Evolutionary conservation across 768 basidiomycete genomes (phyloP).

Genomic region (Sutorius australiensis): DNA sequence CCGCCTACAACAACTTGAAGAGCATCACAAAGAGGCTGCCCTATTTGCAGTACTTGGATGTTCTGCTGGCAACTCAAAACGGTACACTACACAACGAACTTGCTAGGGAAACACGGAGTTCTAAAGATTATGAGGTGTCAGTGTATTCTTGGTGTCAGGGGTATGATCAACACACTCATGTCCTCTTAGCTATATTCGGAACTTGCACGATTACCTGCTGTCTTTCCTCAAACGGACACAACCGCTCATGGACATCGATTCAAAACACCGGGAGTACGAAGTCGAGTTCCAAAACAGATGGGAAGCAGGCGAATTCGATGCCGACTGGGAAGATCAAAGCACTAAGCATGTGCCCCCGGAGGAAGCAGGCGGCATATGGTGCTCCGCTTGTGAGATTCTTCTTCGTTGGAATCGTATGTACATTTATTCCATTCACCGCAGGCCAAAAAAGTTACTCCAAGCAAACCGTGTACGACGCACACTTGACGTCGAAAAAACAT

Average conservation of each 20-base stretch:
- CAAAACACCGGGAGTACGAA: conserved; percentile 60
- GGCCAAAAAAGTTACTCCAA: conserved; percentile 95
- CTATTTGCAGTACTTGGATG: conserved; percentile 91
- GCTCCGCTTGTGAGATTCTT: conserved; percentile 73
- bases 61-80: conserved; percentile 64
- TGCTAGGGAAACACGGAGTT: conserved; percentile 58
- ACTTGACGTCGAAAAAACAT: conserved; percentile 94
- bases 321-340: conserved; percentile 60
- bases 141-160: conserved; percentile 27
- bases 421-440: conserved; percentile 30
- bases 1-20: conserved; percentile 86
- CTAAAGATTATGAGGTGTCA: conserved; percentile 78
- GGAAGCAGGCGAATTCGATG: conserved; percentile 70
- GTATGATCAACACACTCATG: conserved; percentile 7
- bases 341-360: conserved; percentile 38
- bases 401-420: not conserved
- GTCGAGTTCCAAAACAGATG: conserved; percentile 75
- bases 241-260: conserved; percentile 75
- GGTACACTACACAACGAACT: conserved; percentile 65
- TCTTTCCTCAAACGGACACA: conserved; percentile 83
- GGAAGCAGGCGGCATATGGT: conserved; percentile 80
- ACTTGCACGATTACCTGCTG: conserved; percentile 76
- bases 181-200: conserved; percentile 69
- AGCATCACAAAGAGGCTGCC: conserved; percentile 77
- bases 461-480: conserved; percentile 96